Base-by-base conservation (phyloP, 495 filamentous ascomycete genomes). In the Glonium stellatum region DNA sequence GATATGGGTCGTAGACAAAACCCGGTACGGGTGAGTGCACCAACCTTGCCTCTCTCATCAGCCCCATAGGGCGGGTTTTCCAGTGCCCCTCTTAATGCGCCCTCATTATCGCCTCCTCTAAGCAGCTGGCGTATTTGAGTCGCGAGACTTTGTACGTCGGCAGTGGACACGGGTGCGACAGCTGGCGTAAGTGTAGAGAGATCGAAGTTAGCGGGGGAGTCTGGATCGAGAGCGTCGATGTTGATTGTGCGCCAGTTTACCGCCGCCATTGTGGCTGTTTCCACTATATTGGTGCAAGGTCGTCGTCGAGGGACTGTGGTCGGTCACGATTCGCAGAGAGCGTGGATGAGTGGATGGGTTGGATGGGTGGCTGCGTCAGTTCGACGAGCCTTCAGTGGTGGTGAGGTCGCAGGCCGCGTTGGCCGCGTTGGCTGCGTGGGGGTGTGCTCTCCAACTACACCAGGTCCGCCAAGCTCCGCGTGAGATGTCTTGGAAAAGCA, bases 161-260 rank as follows among this genome's bases (percentile, higher is more conserved):
- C 76, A 55, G 87, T 84, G 64, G 80, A 82, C 49, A 83, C 79
- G 61, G 87, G 79, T 56, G 82, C 70, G 50, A 85, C 80, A n/a
- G 83, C 75, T 13, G 89, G 87, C 63, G 87, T 83, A 55, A 96
- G 83, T 18, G 89, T 84, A 51, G 84, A 79, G 67, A 87, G 81
- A 69, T 91, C 86, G 77, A 96, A 96, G 80, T 95, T 96, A 70
- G 82, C 76, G 48, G 86, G 78, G 58, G 87, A 87, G 74, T 96
- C 91, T n/a, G 90, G 87, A 74, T 91, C 86, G 56, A 92, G 82
- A 64, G 84, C 81, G 74, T 96, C 91, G 76, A 96, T 85, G 78
- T 96, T 89, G 79, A 96, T 92, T 67, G 89, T 95, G 71, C 91
- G 88, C 84, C 89, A 96, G 79, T 87, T 87, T 69, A 77, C 64